phyloP scores from a whole-genome alignment of 352 stramenopile genomes.

The Pythium grandisporangium region DNA sequence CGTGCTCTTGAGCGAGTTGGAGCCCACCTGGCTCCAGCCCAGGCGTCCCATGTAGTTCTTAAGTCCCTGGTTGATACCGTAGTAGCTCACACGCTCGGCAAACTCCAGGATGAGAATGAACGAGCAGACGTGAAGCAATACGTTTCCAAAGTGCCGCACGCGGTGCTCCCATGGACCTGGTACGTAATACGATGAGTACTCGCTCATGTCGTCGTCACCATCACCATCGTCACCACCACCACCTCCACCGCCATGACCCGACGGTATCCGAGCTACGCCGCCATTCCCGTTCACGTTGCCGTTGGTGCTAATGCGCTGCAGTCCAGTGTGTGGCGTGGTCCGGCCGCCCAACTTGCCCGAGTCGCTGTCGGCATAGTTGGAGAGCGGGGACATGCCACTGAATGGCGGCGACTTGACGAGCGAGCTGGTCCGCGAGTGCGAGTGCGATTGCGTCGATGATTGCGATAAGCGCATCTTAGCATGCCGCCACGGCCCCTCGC shows the following conservation, averaged over 20 bases:
- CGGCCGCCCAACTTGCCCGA: too few species aligned
- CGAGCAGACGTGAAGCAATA: slow-evolving; percentile 75
- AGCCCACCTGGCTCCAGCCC: slow-evolving; percentile 65
- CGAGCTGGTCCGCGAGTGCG: slow-evolving; percentile 26
- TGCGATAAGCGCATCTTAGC: slow-evolving; percentile 15
- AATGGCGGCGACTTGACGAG: too few species aligned
- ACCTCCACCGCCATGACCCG: too few species aligned
- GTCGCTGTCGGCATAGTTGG: slow-evolving; percentile 17
- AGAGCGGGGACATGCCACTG: background rate
- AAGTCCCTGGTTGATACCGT: slow-evolving; percentile 81
- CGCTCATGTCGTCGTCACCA: too few species aligned
- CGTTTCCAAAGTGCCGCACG: slow-evolving; percentile 71
- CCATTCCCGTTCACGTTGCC: slow-evolving; percentile 30
- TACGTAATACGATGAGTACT: slow-evolving; percentile 72
- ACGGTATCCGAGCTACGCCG: slow-evolving; percentile 19
- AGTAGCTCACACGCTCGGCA: slow-evolving; percentile 78
- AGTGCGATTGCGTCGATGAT: slow-evolving; percentile 31
- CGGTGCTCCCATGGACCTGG: slow-evolving; percentile 72
- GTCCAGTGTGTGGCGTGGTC: too few species aligned
- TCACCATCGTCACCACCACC: too few species aligned
- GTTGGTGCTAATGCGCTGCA: too few species aligned
- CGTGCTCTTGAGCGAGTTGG: slow-evolving; percentile 84
- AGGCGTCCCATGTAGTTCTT: slow-evolving; percentile 84
- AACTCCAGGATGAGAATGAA: slow-evolving; percentile 87
- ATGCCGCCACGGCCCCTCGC: slow-evolving; percentile 1